Conservation (phyloP, 352 stramenopile genomes). For the Globisporangium polare region DNA sequence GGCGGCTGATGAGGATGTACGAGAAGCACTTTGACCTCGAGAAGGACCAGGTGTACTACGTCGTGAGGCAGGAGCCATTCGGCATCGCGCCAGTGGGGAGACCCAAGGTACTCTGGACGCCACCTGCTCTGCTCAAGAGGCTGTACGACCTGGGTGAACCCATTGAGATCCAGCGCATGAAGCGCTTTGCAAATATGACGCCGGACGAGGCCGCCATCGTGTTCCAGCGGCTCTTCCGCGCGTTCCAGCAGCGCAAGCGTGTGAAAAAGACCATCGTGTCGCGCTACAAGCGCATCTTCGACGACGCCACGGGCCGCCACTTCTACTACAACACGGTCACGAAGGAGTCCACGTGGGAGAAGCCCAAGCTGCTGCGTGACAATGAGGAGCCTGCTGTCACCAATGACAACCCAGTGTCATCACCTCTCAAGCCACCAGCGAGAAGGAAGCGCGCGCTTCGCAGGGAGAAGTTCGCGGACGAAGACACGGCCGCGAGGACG, state of each 20-base stretch:
- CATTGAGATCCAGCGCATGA: slow-evolving; percentile 51
- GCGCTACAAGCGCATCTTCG: slow-evolving; percentile 55
- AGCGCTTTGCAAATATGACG: slow-evolving; percentile 42
- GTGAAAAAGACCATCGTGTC: slow-evolving; percentile 38
- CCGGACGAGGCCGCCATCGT: slow-evolving; percentile 49
- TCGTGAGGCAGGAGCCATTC: slow-evolving; percentile 16
- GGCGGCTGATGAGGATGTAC: slow-evolving; percentile 32
- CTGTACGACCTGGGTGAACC: slow-evolving; percentile 63
- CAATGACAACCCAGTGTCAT: not conserved
- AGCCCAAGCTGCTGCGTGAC: slow-evolving; percentile 36
- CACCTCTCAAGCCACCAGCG: slow-evolving; percentile 14
- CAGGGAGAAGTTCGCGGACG: slow-evolving; percentile 29
- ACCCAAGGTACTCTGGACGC: slow-evolving; percentile 23
- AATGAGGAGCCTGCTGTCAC: not conserved
- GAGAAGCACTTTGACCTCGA: slow-evolving; percentile 70
- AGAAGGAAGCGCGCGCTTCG: slow-evolving; percentile 10
- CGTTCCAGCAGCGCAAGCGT: slow-evolving; percentile 34
- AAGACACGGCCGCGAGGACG: slow-evolving; percentile 40
- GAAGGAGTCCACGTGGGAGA: slow-evolving; percentile 67
- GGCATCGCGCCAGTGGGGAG: slow-evolving; percentile 10
- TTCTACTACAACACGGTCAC: slow-evolving; percentile 80
- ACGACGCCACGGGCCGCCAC: slow-evolving; percentile 37
- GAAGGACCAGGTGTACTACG: slow-evolving; percentile 54
- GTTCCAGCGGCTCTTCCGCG: slow-evolving; percentile 48
- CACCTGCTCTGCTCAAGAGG: slow-evolving; percentile 37